Conservation (phyloP, 345 rosid species). For the Gossypium herbaceum region DNA sequence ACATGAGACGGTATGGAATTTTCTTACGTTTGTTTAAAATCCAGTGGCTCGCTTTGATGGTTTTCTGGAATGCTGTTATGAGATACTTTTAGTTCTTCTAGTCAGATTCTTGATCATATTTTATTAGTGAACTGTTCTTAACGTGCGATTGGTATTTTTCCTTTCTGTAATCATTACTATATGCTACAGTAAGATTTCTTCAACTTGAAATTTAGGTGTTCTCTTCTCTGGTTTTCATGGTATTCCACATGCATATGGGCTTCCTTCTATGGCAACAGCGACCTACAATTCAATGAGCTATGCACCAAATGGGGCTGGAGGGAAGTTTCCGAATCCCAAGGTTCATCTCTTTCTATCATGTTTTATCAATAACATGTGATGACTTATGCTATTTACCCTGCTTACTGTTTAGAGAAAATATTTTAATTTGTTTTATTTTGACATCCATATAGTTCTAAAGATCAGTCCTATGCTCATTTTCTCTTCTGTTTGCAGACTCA, state of each 20-base stretch:
- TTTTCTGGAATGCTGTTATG: not conserved
- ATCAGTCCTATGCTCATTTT: not conserved
- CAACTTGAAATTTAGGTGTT: slow-evolving; percentile 62
- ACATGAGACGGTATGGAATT: not conserved
- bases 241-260: slow-evolving; percentile 57
- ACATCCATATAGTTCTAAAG: not conserved
- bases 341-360: slow-evolving; percentile 36
- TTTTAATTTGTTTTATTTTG: slow-evolving; percentile 8
- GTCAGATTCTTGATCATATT: not conserved
- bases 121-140: slow-evolving; percentile 8
- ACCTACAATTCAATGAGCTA: slow-evolving; percentile 63
- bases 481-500: not conserved
- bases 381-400: slow-evolving; percentile 12
- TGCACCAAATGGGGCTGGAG: slow-evolving; percentile 69
- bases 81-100: slow-evolving; percentile 1
- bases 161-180: slow-evolving; percentile 10
- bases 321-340: slow-evolving; percentile 80
- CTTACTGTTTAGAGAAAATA: not conserved
- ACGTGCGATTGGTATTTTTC: slow-evolving; percentile 11
- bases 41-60: not conserved
- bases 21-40: not conserved
- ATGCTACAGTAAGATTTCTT: slow-evolving; percentile 39
- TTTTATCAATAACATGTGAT: slow-evolving; percentile 14
- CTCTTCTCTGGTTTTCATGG: slow-evolving; percentile 72
- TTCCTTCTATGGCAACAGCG: slow-evolving; percentile 78